Conservation (phyloP, 768 basidiomycete species). For the Amanita phalloides region DNA sequence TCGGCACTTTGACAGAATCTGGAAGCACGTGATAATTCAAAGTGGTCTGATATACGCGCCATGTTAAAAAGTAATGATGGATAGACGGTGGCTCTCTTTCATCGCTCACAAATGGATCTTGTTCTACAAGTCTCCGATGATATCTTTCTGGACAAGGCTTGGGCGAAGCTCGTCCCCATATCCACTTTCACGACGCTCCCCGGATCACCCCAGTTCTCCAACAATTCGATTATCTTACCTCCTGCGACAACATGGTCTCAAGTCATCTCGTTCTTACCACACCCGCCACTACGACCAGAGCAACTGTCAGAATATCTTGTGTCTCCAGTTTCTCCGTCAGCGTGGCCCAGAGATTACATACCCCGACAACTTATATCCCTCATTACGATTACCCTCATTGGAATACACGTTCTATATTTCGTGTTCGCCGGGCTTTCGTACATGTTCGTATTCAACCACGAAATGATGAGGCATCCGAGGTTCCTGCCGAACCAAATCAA, state of each 20-base stretch:
- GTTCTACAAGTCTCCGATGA: slow-evolving; percentile 66
- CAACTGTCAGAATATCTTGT: slow-evolving; percentile 19
- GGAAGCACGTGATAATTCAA: neutral
- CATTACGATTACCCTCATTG: slow-evolving; percentile 58
- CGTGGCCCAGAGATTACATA: slow-evolving; percentile 80
- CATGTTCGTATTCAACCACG: slow-evolving; percentile 82
- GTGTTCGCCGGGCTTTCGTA: slow-evolving; percentile 81
- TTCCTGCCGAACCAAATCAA: slow-evolving; percentile 85
- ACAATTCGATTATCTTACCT: slow-evolving; percentile 27
- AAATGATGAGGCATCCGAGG: slow-evolving; percentile 90
- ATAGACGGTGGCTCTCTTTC: neutral
- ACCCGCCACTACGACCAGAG: slow-evolving; percentile 37
- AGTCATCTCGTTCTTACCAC: slow-evolving; percentile 44
- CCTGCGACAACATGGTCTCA: slow-evolving; percentile 34
- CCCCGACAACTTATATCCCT: slow-evolving; percentile 74
- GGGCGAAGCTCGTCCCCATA: slow-evolving; percentile 63
- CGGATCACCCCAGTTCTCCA: slow-evolving; percentile 22
- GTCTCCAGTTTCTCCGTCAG: slow-evolving; percentile 34
- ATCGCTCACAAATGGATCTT: slow-evolving; percentile 56
- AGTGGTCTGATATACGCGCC: slow-evolving; percentile 6
- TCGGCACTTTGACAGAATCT: no score
- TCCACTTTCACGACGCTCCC: slow-evolving; percentile 28
- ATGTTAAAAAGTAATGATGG: neutral
- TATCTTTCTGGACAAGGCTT: slow-evolving; percentile 67
- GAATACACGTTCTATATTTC: slow-evolving; percentile 84